These are phyloP conservation scores for Myxozyma mucilagina DNA, from an alignment of 805 yeast species.

Conservation along the genomic window DNA sequence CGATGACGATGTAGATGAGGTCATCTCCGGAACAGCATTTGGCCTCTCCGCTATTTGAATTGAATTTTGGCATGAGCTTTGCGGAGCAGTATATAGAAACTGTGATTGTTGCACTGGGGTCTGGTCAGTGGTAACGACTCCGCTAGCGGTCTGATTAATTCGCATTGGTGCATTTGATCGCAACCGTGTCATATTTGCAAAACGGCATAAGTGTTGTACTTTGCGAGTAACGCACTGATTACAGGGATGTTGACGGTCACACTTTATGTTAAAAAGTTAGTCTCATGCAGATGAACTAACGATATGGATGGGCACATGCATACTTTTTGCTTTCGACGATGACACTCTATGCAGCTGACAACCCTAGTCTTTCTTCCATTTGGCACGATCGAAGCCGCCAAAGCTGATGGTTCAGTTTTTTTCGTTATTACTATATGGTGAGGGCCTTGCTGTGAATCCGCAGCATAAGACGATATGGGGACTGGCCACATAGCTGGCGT, in stretches of 20 bases:
- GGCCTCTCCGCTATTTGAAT: too few relatives aligned
- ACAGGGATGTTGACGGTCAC: constrained; percentile 25
- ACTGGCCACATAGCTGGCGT: too few relatives aligned
- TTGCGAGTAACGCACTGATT: constrained; percentile 23
- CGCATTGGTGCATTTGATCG: background rate
- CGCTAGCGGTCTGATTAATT: background rate
- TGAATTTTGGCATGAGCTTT: too few relatives aligned
- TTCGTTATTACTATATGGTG: too few relatives aligned
- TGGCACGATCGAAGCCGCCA: background rate
- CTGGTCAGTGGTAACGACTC: background rate
- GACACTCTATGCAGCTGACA: constrained; percentile 28
- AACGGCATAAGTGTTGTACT: constrained; percentile 19
- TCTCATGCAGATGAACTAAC: background rate
- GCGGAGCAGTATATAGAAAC: too few relatives aligned
- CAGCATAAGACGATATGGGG: too few relatives aligned
- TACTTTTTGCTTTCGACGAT: constrained; percentile 29
- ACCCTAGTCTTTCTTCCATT: constrained; percentile 7
- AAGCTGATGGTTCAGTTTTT: background rate
- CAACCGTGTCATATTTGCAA: constrained; percentile 4
- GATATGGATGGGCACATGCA: background rate
- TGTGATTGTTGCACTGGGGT: background rate
- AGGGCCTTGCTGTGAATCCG: too few relatives aligned
- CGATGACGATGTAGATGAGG: too few relatives aligned
- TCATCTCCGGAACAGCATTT: too few relatives aligned
- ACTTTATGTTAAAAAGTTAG: constrained; percentile 4